Percentiles rank a stretch among this genome's conserved stretches.
Conservation (phyloP, 2,329 filamentous ascomycete genomes). For the Penicillium occitanis region DNA sequence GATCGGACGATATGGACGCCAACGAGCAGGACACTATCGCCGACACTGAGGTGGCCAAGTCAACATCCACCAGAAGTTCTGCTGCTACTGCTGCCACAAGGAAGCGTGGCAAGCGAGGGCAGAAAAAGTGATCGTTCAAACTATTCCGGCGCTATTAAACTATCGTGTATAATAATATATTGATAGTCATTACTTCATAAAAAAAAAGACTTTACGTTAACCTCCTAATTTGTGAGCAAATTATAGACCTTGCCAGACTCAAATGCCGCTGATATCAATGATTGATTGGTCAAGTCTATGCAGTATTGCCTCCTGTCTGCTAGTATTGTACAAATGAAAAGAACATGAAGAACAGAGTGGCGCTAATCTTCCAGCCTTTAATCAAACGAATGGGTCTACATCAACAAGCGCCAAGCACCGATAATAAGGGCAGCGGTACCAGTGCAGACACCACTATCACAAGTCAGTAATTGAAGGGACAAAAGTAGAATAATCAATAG, state of each 20-base stretch:
- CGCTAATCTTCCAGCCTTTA: neutral
- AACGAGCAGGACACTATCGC: neutral
- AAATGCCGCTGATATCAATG: neutral
- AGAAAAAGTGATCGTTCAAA: slow-evolving; percentile 3
- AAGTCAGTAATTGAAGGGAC: neutral
- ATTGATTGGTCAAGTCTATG: neutral
- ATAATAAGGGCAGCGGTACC: slow-evolving; percentile 61
- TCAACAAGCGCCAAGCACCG: slow-evolving; percentile 61
- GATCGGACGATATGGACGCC: neutral
- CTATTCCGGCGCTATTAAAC: too few relatives aligned
- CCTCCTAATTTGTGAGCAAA: neutral
- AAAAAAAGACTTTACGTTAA: neutral
- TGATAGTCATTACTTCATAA: neutral
- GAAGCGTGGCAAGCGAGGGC: slow-evolving; percentile 19
- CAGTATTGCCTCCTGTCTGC: neutral
- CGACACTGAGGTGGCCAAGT: slow-evolving; percentile 8
- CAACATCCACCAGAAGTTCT: neutral
- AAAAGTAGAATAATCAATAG: slow-evolving; percentile 33
- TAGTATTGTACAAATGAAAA: slow-evolving; percentile 9
- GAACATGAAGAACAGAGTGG: neutral
- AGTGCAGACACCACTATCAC: slow-evolving; percentile 56
- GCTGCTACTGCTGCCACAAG: slow-evolving; percentile 7
- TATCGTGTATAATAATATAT: slow-evolving; percentile 1
- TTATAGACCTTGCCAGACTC: neutral
- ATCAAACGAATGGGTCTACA: slow-evolving; percentile 38